A percentile compares a stretch with the other conserved stretches of the same genome.
phyloP scores from a whole-genome alignment of 140 eudicot species.

The Flaveria floridana region DNA sequence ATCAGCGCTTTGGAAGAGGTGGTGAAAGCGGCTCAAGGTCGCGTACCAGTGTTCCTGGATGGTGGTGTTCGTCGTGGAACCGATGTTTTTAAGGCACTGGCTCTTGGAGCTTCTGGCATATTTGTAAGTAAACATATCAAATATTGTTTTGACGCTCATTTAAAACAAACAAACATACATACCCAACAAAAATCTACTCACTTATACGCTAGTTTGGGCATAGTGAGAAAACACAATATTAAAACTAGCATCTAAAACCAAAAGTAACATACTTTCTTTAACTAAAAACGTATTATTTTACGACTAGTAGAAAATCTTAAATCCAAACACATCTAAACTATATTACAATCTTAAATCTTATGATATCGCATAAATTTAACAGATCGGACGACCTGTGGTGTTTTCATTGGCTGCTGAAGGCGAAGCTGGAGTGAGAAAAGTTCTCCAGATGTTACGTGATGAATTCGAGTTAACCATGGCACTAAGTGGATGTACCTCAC shows the following conservation, averaged over 20 bases:
- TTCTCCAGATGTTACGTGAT: conserved; percentile 82
- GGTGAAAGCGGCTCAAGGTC: conserved; percentile 96
- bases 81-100: conserved; percentile 90
- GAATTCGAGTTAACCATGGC: conserved; percentile 98
- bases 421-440: conserved; percentile 88
- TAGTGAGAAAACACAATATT: no score
- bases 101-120: conserved; percentile 92
- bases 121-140: conserved; percentile 56
- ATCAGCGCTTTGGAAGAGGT: conserved; percentile 97
- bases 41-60: conserved; percentile 81
- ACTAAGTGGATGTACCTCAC: conserved; percentile 79
- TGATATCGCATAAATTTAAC: conserved; percentile 13
- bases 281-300: not conserved
- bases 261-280: no score
- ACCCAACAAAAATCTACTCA: no score
- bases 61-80: conserved; percentile 98
- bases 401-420: conserved; percentile 95
- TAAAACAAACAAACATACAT: no score
- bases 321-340: no score
- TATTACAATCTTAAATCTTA: not conserved
- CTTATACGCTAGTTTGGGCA: no score
- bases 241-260: not conserved
- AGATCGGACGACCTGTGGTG: conserved; percentile 98
- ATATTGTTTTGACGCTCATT: not conserved
- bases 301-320: no score